Evolutionary conservation across 768 basidiomycete species (phyloP).

Genomic region (Amanita thiersii): DNA sequence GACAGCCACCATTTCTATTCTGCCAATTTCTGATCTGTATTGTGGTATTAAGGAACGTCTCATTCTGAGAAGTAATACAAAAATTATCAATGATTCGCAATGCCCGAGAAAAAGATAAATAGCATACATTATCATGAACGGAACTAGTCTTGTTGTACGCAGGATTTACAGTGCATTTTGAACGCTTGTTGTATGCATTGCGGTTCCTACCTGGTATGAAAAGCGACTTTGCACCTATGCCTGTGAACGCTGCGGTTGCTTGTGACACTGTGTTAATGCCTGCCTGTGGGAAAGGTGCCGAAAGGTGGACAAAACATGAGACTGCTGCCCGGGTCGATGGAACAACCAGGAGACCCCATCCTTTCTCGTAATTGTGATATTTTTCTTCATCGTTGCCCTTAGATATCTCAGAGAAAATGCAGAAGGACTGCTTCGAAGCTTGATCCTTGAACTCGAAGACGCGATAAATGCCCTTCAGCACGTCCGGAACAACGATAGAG

Average conservation of each 20-base stretch:
- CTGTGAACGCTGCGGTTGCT: slow-evolving; percentile 30
- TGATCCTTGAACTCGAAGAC: too few relatives aligned
- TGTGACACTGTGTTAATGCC: slow-evolving; percentile 30
- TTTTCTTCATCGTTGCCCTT: too few relatives aligned
- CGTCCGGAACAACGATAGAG: too few relatives aligned
- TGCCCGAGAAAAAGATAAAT: background rate
- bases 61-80: too few relatives aligned
- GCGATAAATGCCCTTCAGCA: too few relatives aligned
- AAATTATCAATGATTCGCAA: background rate
- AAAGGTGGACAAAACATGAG: slow-evolving; percentile 27
- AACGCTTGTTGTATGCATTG: slow-evolving; percentile 21
- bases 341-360: slow-evolving; percentile 29
- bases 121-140: slow-evolving; percentile 32
- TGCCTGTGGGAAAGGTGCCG: slow-evolving; percentile 34
- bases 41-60: too few relatives aligned
- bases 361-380: slow-evolving; percentile 21
- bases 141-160: slow-evolving; percentile 36
- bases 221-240: slow-evolving; percentile 30
- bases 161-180: slow-evolving; percentile 20
- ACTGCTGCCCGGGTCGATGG: slow-evolving; percentile 17
- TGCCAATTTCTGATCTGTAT: too few relatives aligned
- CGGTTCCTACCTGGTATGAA: slow-evolving; percentile 31
- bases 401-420: too few relatives aligned
- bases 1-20: too few relatives aligned
- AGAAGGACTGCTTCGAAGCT: too few relatives aligned